phyloP scores from a whole-genome alignment of 2,329 filamentous ascomycete species.

The Ophidiomyces ophidiicola region DNA sequence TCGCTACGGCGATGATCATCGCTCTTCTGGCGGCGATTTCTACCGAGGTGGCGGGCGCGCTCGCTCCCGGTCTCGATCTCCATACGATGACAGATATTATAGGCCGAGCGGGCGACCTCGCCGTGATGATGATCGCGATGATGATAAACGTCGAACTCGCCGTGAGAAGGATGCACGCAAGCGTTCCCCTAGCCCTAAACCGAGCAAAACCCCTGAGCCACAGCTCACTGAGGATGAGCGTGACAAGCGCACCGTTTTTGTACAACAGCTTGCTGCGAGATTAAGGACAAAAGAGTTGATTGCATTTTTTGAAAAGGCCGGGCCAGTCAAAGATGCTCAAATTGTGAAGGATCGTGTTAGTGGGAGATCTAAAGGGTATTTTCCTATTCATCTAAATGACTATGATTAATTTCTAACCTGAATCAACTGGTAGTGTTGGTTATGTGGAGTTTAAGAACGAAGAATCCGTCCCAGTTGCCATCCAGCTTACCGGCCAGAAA shows the following conservation, averaged over 20 bases:
- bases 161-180: slow-evolving; percentile 42
- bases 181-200: slow-evolving; percentile 33
- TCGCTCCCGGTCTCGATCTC: slow-evolving; percentile 61
- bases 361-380: slow-evolving; percentile 88
- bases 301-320: slow-evolving; percentile 89
- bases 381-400: slow-evolving; percentile 5
- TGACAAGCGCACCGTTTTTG: slow-evolving; percentile 92
- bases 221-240: slow-evolving; percentile 88
- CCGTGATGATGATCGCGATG: slow-evolving; percentile 37
- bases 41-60: slow-evolving; percentile 54
- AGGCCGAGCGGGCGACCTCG: slow-evolving; percentile 39
- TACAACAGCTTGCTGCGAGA: slow-evolving; percentile 92
- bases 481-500: slow-evolving; percentile 97
- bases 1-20: slow-evolving; percentile 43
- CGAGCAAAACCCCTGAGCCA: slow-evolving; percentile 46
- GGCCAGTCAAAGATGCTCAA: slow-evolving; percentile 89
- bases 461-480: slow-evolving; percentile 81
- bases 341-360: slow-evolving; percentile 97
- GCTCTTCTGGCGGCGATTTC: slow-evolving; percentile 50
- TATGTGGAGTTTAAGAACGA: slow-evolving; percentile 98
- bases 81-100: slow-evolving; percentile 48
- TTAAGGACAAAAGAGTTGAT: slow-evolving; percentile 86
- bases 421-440: slow-evolving; percentile 58
- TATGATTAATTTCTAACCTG: slow-evolving; percentile 22
- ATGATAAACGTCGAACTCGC: slow-evolving; percentile 38